These are phyloP conservation scores for Dipteronia sinensis DNA, from an alignment of 345 rosid species.

Conservation along the genomic window DNA sequence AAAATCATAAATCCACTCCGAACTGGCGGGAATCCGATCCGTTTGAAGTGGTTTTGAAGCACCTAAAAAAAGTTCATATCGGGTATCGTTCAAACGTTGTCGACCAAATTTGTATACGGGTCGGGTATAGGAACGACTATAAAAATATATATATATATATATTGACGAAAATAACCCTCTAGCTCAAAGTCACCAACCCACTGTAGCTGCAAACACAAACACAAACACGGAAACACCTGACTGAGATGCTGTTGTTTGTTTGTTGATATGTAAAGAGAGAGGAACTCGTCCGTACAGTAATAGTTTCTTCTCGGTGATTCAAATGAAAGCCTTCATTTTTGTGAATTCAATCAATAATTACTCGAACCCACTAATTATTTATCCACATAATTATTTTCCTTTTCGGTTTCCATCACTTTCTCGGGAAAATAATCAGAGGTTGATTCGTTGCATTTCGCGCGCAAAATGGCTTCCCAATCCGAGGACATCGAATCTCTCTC, in stretches of 20 bases:
- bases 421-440: conserved; percentile 21
- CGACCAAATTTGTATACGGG: too few species aligned
- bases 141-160: too few species aligned
- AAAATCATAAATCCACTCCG: too few species aligned
- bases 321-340: conserved; percentile 34
- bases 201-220: neutral
- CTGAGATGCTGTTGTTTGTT: neutral
- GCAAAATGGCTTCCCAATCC: conserved; percentile 15
- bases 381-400: conserved; percentile 27
- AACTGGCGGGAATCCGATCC: too few species aligned
- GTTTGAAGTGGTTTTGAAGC: too few species aligned
- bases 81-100: too few species aligned
- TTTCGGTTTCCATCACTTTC: conserved; percentile 35
- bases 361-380: conserved; percentile 11
- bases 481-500: conserved; percentile 11
- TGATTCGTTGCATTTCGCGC: conserved; percentile 4
- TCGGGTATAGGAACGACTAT: too few species aligned
- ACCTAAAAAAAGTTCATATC: too few species aligned
- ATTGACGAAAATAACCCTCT: conserved; percentile 13
- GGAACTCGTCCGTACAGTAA: neutral
- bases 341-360: conserved; percentile 21
- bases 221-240: too few species aligned
- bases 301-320: neutral
- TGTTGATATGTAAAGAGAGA: neutral
- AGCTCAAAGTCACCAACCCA: neutral